Base-by-base conservation (phyloP, 2,329 filamentous ascomycete genomes). In the Arachnomyces sp. region DNA sequence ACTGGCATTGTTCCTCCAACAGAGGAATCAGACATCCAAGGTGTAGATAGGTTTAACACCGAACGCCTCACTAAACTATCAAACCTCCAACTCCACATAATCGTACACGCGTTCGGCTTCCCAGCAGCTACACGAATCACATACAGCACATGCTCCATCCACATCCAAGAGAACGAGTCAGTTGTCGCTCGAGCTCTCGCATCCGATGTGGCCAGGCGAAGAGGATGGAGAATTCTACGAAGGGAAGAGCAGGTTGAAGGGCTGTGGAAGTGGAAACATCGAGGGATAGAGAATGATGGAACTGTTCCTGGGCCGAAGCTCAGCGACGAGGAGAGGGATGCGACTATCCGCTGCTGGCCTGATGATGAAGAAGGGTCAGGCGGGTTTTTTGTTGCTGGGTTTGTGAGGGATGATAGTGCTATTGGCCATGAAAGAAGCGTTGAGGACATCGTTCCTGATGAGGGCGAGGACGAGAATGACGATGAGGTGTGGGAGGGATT, bases 331-430 rank as follows among this genome's bases (percentile, higher is more conserved):
- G 56, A 70, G 31, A 61, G 70, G 4, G 81, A 90, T 17, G 84
- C 75, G 2, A 94, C 88, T 55, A 82, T 95, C 41, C 72, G 90
- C 43, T 85, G 86, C 25, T 81, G 84, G 60, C 84, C 89, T 51
- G 84, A 79, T 17, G 87, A 90, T 50, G 81, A 80, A 7, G 77
- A 83, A 47, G 87, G 88, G 0, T 84, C 89, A 1, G 94, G 95
- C 76, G 90, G 92, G 0, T 96, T 98, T 63, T 98, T 98, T 53
- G 84, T 95, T 14, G 87, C 79, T n/a, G 86, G 75, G 0, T 94
- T 98, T 61, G 74, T 86, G 2, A 71, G 84, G 39, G 76, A 82
- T 59, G 42, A 54, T 57, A 47, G 64, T 61, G 13, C 63, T 60
- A 59, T 63, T 61, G 2, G 48, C 43, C 40, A 44, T 52, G 2